Evolutionary conservation across 2,329 filamentous ascomycete species (phyloP).

Genomic region (Fusarium caatingaense): DNA sequence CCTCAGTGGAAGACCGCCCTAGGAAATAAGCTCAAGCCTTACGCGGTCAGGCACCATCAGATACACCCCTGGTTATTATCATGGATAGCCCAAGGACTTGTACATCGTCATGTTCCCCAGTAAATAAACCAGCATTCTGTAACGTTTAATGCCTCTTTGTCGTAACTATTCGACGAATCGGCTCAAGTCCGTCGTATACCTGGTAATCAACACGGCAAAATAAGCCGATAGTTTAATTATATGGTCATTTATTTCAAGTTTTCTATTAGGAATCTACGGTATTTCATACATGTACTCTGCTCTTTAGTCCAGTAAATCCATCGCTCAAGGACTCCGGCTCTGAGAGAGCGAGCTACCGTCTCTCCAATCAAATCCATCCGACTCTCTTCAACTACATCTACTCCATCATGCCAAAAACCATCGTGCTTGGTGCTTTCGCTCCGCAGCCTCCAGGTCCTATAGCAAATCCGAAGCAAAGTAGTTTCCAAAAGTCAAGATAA

Average conservation of each 20-base stretch:
- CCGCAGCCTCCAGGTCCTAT: conserved; percentile 41
- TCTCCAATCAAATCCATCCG: conserved; percentile 13
- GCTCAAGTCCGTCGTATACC: background rate
- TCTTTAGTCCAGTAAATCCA: conserved; percentile 72
- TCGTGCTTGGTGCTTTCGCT: conserved; percentile 49
- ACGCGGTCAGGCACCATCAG: conserved; percentile 32
- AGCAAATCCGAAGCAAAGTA: background rate
- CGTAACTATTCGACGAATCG: conserved; percentile 14
- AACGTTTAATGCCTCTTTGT: conserved; percentile 12
- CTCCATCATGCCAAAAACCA: conserved; percentile 9
- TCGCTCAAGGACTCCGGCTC: conserved; percentile 68
- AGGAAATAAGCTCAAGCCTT: conserved; percentile 14
- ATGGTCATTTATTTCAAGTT: background rate
- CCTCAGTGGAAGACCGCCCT: conserved; percentile 17
- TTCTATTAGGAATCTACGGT: background rate
- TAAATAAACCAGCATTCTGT: background rate
- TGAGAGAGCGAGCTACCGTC: conserved; percentile 67
- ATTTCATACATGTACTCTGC: conserved; percentile 64
- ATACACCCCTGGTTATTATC: conserved; percentile 14
- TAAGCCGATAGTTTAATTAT: background rate
- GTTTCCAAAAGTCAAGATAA: background rate
- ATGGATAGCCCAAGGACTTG: background rate
- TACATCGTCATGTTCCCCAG: conserved; percentile 6
- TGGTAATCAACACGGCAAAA: background rate
- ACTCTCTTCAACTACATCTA: conserved; percentile 34